These are phyloP conservation scores for Breviolum minutum DNA, from an alignment of 73 alveolate species.

Conservation along the genomic window DNA sequence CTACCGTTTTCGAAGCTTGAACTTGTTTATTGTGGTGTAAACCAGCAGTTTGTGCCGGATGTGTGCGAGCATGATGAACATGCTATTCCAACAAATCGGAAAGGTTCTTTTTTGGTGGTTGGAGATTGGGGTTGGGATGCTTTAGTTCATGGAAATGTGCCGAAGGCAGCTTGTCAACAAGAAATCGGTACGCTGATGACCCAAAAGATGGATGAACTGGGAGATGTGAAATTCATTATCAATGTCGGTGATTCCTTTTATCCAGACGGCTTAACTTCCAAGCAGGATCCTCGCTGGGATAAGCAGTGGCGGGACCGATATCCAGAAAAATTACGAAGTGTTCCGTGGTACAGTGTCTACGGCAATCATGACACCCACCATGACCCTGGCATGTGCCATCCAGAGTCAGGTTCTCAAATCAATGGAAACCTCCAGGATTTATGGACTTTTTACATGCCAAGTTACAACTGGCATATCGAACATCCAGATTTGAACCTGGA, in stretches of 20 bases:
- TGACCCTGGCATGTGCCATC: slow-evolving; percentile 73
- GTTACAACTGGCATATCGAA: slow-evolving; percentile 54
- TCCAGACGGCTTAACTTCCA: slow-evolving; percentile 65
- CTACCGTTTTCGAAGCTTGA: neutral
- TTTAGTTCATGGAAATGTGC: slow-evolving; percentile 62
- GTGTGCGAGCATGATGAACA: slow-evolving; percentile 42
- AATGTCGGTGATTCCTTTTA: slow-evolving; percentile 81
- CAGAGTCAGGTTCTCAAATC: slow-evolving; percentile 14
- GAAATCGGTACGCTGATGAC: slow-evolving; percentile 1
- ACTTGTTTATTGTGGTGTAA: neutral
- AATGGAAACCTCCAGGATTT: slow-evolving; percentile 18
- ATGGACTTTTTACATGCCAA: slow-evolving; percentile 53
- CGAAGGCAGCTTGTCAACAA: slow-evolving; percentile 39
- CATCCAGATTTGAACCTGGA: slow-evolving; percentile 48
- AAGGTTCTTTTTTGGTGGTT: slow-evolving; percentile 72
- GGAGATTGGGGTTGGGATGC: slow-evolving; percentile 92
- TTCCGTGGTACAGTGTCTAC: slow-evolving; percentile 76
- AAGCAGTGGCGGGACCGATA: slow-evolving; percentile 59
- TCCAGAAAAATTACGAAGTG: slow-evolving; percentile 29
- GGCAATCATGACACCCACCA: slow-evolving; percentile 87
- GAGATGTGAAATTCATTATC: slow-evolving; percentile 88
- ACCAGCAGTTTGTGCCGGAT: slow-evolving; percentile 38
- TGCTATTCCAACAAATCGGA: slow-evolving; percentile 56
- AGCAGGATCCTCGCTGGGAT: slow-evolving; percentile 56
- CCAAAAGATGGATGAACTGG: slow-evolving; percentile 14